Conservation (phyloP, 129 eudicot genomes). For the Silybum marianum region DNA sequence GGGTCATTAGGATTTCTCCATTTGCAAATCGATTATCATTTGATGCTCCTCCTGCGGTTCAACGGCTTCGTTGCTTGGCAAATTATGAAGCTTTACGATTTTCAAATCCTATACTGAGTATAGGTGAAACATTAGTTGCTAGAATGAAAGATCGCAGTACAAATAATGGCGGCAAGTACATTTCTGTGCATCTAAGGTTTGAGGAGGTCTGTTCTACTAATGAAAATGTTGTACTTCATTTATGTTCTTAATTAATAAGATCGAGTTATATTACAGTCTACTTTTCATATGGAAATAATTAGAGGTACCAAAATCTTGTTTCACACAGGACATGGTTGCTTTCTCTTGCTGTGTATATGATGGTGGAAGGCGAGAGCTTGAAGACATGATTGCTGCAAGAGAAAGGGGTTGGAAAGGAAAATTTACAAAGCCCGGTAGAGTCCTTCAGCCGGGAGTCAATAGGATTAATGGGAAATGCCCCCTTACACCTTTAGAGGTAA, state of each 20-base stretch:
- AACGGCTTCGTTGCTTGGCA: conserved; percentile 91
- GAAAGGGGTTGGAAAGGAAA: conserved; percentile 99
- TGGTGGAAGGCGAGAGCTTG: conserved; percentile 77
- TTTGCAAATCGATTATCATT: conserved; percentile 96
- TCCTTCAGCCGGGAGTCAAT: conserved; percentile 88
- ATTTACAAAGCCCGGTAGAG: conserved; percentile 88
- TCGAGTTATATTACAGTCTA: not conserved
- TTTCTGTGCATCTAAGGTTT: conserved; percentile 97
- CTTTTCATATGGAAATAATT: not conserved
- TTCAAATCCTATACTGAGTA: conserved; percentile 57
- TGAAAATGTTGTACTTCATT: not conserved
- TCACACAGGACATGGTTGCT: conserved; percentile 91
- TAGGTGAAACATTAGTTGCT: conserved; percentile 76
- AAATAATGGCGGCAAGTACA: conserved; percentile 79
- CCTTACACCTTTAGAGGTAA: conserved; percentile 93
- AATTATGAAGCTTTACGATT: conserved; percentile 93
- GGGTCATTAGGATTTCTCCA: conserved; percentile 98
- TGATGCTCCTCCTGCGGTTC: conserved; percentile 95
- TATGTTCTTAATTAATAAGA: not conserved
- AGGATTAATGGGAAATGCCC: conserved; percentile 96
- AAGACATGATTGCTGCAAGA: conserved; percentile 95
- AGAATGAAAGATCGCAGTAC: conserved; percentile 87
- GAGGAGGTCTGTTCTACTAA: conserved; percentile 74
- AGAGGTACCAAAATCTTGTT: conserved; percentile 12
- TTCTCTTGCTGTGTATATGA: conserved; percentile 96